Conservation (phyloP, 768 basidiomycete genomes). For the Daedaleopsis sinensis region DNA sequence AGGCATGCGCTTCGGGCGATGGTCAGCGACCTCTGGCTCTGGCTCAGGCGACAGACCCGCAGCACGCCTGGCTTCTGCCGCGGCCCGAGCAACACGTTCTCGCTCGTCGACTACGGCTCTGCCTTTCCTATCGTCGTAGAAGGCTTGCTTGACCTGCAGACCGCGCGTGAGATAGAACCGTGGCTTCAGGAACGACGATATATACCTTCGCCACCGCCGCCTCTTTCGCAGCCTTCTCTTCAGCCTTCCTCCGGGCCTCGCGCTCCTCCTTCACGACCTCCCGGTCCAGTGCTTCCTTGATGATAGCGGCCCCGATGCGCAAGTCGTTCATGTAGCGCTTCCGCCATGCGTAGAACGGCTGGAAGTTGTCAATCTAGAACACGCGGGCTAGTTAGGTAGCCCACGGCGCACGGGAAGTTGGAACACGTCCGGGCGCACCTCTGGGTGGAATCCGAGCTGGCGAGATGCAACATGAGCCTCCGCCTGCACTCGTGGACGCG, state of each 20-base stretch:
- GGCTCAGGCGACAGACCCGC: constrained; percentile 5
- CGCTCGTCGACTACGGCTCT: constrained; percentile 58
- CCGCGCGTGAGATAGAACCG: background rate
- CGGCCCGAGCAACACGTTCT: constrained; percentile 40
- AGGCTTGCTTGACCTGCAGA: constrained; percentile 72
- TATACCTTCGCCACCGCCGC: constrained; percentile 59
- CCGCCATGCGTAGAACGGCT: constrained; percentile 73
- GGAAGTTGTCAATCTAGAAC: constrained; percentile 65
- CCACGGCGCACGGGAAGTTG: background rate
- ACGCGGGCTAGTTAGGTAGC: background rate
- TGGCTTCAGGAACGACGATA: background rate
- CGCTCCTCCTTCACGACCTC: constrained; percentile 53
- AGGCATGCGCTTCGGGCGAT: constrained; percentile 33
- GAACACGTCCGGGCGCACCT: constrained; percentile 43
- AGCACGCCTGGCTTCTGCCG: constrained; percentile 19
- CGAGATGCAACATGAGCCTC: background rate
- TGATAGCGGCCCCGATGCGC: constrained; percentile 62
- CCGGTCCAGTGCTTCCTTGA: constrained; percentile 62
- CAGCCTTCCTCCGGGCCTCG: constrained; percentile 47
- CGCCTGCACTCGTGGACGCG: background rate
- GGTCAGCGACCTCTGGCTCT: background rate
- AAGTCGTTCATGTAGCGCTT: constrained; percentile 54
- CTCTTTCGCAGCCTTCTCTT: constrained; percentile 59
- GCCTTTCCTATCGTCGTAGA: constrained; percentile 73
- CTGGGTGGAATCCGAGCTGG: constrained; percentile 75